Evolutionary conservation across 1,284 basidiomycete genomes (phyloP).

Genomic region (Heterobasidion occidentale): DNA sequence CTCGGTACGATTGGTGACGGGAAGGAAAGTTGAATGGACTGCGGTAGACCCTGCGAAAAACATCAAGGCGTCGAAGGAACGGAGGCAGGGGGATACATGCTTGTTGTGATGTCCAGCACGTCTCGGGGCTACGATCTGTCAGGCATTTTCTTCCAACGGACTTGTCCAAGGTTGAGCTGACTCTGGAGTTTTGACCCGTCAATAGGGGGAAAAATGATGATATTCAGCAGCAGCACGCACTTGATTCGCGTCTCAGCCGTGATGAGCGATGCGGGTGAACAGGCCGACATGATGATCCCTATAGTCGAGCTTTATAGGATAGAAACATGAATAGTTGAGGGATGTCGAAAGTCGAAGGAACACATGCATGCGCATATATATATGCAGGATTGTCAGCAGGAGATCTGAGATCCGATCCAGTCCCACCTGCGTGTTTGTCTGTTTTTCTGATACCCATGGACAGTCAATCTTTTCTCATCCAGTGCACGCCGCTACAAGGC

Average conservation of each 20-base stretch:
- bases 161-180: constrained; percentile 80
- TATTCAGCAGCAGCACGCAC: constrained; percentile 24
- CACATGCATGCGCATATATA: no score
- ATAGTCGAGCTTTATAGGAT: not conserved
- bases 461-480: no score
- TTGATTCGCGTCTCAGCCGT: constrained; percentile 43
- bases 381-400: no score
- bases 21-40: constrained; percentile 63
- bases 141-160: constrained; percentile 65
- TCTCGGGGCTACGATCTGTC: constrained; percentile 64
- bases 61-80: not conserved
- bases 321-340: no score
- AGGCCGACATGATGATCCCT: not conserved
- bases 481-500: not conserved
- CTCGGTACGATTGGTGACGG: constrained; percentile 41
- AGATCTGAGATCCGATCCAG: no score
- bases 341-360: no score
- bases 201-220: not conserved
- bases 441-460: no score
- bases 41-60: constrained; percentile 54
- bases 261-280: constrained; percentile 18
- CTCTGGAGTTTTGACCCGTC: constrained; percentile 34
- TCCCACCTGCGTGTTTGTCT: no score
- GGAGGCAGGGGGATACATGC: constrained; percentile 25
- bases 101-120: constrained; percentile 80